Conservation (phyloP, 2,329 filamentous ascomycete species). For the Phaeosphaeriaceae sp. region DNA sequence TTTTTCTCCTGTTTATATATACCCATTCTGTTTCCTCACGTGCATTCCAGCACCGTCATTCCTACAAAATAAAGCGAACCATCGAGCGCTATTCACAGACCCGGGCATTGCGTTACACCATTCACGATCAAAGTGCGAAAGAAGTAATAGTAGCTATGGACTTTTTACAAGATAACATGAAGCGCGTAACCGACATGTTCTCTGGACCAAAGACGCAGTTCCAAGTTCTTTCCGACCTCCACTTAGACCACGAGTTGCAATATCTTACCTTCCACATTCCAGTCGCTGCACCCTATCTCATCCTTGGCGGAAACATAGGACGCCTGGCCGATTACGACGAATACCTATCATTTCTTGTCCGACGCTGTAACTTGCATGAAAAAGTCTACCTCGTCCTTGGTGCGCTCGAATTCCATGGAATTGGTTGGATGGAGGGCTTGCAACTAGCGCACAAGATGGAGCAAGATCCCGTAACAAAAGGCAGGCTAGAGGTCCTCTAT, state of each 20-base stretch:
- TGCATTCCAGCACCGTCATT: too few relatives aligned
- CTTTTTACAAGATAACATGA: conserved; percentile 20
- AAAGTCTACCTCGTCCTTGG: conserved; percentile 40
- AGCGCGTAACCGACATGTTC: conserved; percentile 34
- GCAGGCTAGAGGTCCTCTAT: conserved; percentile 55
- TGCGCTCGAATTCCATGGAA: conserved; percentile 35
- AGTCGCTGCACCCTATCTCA: conserved; percentile 32
- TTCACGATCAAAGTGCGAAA: too few relatives aligned
- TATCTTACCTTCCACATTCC: conserved; percentile 43
- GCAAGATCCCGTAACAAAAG: conserved; percentile 32
- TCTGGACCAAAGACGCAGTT: conserved; percentile 31
- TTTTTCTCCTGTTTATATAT: background rate
- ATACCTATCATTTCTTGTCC: conserved; percentile 39
- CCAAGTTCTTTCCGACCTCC: conserved; percentile 42
- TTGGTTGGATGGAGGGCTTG: conserved; percentile 30
- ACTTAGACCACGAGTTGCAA: conserved; percentile 37
- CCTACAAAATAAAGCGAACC: too few relatives aligned
- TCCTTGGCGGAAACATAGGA: conserved; percentile 41
- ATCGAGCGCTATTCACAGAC: background rate
- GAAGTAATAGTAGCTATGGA: background rate
- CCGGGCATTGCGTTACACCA: too few relatives aligned
- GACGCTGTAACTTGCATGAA: conserved; percentile 37
- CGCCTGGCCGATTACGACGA: conserved; percentile 39
- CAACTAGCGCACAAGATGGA: conserved; percentile 35
- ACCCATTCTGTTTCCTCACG: background rate